Base-by-base conservation (phyloP, 208 protist species). In the Herpetomonas tarakana region DNA sequence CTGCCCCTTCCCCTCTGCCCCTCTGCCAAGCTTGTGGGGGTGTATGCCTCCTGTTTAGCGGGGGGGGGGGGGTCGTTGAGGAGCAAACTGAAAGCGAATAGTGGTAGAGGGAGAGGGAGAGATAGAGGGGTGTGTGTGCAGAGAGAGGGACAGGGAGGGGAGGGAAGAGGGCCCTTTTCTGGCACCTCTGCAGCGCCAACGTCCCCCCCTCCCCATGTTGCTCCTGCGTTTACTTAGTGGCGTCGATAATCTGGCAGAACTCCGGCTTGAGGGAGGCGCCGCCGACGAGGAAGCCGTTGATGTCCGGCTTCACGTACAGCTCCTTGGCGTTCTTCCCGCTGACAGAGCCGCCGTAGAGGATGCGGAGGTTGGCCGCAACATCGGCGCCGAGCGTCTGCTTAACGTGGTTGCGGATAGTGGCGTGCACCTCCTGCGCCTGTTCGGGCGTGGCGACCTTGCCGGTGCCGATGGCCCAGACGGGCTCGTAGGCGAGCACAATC, bases 391-490 rank as follows among this genome's bases (percentile, higher is more conserved):
- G 76, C 31, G 97, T 94, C 16, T 77, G 58, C 25, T 44, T 51
- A 27, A 99, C 61, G 91, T 91, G 99, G 30, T 68, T 46, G 62
- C 98, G 82, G 51, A 99, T 83, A 25, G 82, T 58, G 1, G 52
- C 68, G 78, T 98, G 96, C 29, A 93, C 89, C 60, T 96, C 88
- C 82, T 98, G 89, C 57, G 97, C 98, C 81, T 99, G 94, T 62
- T 97, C 76, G 11, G 98, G 97, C 2, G 97, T 92, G 30, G 98
- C 98, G 46, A 95, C 93, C 53, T 97, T 91, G 54, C 98, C 98
- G 59, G 98, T 99, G 47, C 98, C 98, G 70, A 99, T 99, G 47
- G 98, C 98, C 97, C 97, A 99, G 12, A 99, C 98, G 28, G 98
- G 98, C 83, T 99, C 98, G 76, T 99, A 99, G n/a, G 98, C 98